Percentiles rank a stretch among this genome's conserved stretches.
Conservation (phyloP, 2,329 filamentous ascomycete species). For the Colletotrichum sp. region DNA sequence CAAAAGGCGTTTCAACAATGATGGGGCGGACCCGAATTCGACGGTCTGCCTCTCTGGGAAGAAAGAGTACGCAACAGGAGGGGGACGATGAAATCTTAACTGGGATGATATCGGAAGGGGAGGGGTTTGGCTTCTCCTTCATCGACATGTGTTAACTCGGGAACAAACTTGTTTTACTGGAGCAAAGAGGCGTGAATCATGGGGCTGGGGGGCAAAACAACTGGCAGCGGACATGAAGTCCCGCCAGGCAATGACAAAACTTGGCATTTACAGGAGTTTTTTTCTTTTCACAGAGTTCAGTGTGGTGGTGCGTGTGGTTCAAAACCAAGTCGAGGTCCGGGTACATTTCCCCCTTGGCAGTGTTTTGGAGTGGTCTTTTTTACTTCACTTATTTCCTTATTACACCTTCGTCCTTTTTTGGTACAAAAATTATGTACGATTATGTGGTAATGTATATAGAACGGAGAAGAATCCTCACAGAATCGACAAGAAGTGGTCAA, state of each 20-base stretch:
- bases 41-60: not conserved
- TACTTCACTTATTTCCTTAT: not conserved
- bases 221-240: conserved; percentile 6
- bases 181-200: conserved; percentile 18
- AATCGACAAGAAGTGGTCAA: conserved; percentile 6
- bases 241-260: conserved; percentile 12
- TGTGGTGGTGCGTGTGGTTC: not conserved
- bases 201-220: not conserved
- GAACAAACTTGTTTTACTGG: not conserved
- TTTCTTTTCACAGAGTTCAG: not conserved
- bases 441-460: conserved; percentile 20
- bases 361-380: not conserved
- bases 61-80: not conserved
- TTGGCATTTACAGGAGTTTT: conserved; percentile 22
- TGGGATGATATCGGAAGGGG: not conserved
- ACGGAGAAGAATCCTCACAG: not conserved
- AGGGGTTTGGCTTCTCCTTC: not conserved
- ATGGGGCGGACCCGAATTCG: not conserved
- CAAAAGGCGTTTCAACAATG: not conserved
- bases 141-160: conserved; percentile 1
- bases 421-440: conserved; percentile 11
- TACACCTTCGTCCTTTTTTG: not conserved
- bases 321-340: not conserved
- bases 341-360: conserved; percentile 1
- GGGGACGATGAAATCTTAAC: not conserved